Evolutionary conservation across 169 alveolate genomes (phyloP).

Genomic region (Plasmodium relictum): DNA sequence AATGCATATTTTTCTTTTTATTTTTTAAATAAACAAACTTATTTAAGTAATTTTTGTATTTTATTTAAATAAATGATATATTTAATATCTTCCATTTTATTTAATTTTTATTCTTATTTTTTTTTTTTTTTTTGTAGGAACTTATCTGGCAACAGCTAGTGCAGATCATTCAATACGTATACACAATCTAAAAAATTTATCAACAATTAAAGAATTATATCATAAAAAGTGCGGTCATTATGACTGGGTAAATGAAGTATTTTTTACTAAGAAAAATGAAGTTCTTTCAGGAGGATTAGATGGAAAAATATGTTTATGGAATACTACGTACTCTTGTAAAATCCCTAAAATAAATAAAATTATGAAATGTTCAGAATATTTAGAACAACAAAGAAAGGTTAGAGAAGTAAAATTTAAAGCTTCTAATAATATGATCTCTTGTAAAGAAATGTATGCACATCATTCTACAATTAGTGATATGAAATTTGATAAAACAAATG

Average conservation of each 20-base stretch:
- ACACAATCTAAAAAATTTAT: constrained; percentile 57
- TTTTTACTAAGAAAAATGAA: constrained; percentile 76
- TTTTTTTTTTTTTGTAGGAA: constrained; percentile 37
- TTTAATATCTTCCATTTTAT: not conserved
- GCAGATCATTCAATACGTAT: constrained; percentile 73
- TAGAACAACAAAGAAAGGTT: constrained; percentile 61
- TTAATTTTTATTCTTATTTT: not conserved
- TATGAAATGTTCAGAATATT: constrained; percentile 70
- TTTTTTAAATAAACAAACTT: too few relatives aligned
- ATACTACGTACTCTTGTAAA: constrained; percentile 57
- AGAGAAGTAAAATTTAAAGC: constrained; percentile 68
- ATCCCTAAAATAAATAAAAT: constrained; percentile 58
- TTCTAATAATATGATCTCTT: constrained; percentile 38
- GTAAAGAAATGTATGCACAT: constrained; percentile 77
- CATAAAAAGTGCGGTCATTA: constrained; percentile 76
- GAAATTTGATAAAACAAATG: constrained; percentile 74
- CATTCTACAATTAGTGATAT: constrained; percentile 77
- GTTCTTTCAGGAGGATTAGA: constrained; percentile 77
- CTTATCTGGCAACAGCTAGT: constrained; percentile 74
- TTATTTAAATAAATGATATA: not conserved
- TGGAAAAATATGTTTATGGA: constrained; percentile 78
- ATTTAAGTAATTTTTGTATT: not conserved
- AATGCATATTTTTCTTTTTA: too few relatives aligned
- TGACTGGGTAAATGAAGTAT: constrained; percentile 76
- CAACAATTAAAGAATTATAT: constrained; percentile 66